Evolutionary conservation across 2,329 filamentous ascomycete species (phyloP), one percentile per base, ranked within the genome.

Genomic region (Huntiella omanensis): DNA sequence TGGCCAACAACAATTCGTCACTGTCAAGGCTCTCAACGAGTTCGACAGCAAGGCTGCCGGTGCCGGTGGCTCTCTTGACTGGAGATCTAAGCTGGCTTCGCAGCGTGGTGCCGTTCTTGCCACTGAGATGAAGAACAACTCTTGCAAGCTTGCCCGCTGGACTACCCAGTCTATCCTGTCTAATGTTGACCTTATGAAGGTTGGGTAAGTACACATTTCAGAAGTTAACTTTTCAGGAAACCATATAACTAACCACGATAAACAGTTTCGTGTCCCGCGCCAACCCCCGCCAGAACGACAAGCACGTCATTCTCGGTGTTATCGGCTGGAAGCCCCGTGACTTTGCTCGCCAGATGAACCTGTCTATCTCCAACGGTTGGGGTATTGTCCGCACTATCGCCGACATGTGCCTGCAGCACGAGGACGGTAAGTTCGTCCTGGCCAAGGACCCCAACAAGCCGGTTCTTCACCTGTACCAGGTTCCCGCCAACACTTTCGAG

Each of bases 121-220:
- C 15, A 98, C 91, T 10, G 91, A 98, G 70, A 98, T 98, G 91
- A 98, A 98, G 83, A 98, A 98, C 77, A 98, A 98, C 75, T 86
- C 79, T 60, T 93, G 85, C 81, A 98, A 98, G 72, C 79, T 98
- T 52, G 91, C 91, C 49, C 74, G 91, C 62, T 98, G 91, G 91
- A 94, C 91, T 32, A 85, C 88, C 38, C 91, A 98, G 71, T 84
- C 82, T 59, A 95, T 98, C 59, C 76, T 98, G 49, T 87, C 88
- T 61, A 87, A 87, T 67, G 87, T 91, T n/a, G 91, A 98, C 61
- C 72, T 86, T 54, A 95, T 98, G 86, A 98, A 96, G 72, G 78
- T 98, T 62, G 91, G 85, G 82, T 87, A 70, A 54, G 78, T 70
- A 37, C 11, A 7, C 5, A 3, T 12, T 19, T 40, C 6, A 7